These are phyloP conservation scores for Carex cristatella DNA, from an alignment of 176 grass and related monocot species.

Conservation along the genomic window DNA sequence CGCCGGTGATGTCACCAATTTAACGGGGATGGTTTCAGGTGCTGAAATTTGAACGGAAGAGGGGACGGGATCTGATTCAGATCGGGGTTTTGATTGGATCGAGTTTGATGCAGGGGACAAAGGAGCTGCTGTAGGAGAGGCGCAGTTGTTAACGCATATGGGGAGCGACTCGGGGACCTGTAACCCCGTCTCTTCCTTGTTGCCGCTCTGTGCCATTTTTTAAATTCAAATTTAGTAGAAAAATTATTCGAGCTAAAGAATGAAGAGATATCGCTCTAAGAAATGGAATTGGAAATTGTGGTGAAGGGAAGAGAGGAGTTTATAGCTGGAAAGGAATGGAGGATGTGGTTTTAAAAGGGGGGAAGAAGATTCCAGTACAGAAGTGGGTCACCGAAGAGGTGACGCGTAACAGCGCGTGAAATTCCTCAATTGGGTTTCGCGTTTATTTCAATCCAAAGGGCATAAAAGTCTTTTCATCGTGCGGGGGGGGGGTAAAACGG, in stretches of 20 bases:
- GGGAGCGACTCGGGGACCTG: slow-evolving; percentile 51
- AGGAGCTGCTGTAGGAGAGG: slow-evolving; percentile 2
- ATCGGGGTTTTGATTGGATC: background rate
- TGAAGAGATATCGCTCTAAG: background rate
- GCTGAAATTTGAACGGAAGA: background rate
- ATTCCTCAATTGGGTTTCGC: slow-evolving; percentile 24
- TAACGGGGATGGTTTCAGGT: background rate
- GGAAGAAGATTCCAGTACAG: background rate
- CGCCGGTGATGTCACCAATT: slow-evolving; percentile 2
- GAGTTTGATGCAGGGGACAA: background rate
- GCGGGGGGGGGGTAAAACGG: background rate
- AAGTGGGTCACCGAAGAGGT: slow-evolving; percentile 37
- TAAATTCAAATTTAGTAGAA: background rate
- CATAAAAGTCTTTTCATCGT: background rate
- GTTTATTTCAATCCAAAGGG: background rate
- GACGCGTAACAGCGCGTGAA: slow-evolving; percentile 31
- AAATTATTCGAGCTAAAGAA: background rate
- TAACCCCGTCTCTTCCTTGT: slow-evolving; percentile 90
- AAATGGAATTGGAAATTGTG: background rate
- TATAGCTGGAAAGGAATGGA: slow-evolving; percentile 27
- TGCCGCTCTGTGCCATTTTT: slow-evolving; percentile 79
- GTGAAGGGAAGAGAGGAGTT: background rate
- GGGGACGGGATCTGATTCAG: background rate
- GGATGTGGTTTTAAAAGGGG: slow-evolving; percentile 24
- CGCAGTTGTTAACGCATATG: slow-evolving; percentile 95